These are phyloP conservation scores for Pseudofabraea citricarpa DNA, from an alignment of 2,329 filamentous ascomycete species.

Conservation along the genomic window DNA sequence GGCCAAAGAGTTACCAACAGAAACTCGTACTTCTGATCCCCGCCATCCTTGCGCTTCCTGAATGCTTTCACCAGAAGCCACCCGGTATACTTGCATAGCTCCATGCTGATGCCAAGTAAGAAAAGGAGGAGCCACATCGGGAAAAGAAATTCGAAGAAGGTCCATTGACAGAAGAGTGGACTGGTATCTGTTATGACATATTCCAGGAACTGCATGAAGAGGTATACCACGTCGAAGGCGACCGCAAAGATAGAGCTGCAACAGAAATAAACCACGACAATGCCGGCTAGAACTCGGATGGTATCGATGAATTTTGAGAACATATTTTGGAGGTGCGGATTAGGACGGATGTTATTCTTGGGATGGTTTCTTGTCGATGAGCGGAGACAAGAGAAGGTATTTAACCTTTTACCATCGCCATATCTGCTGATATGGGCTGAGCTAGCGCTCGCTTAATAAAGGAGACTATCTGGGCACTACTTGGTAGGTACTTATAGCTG, in stretches of 20 bases:
- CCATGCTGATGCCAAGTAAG: constrained; percentile 7
- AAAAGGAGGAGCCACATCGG: constrained; percentile 6
- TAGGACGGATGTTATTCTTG: constrained; percentile 2
- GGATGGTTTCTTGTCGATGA: constrained; percentile 4
- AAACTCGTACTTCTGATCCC: constrained; percentile 6
- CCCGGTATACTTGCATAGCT: constrained; percentile 6
- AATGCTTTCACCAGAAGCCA: constrained; percentile 7
- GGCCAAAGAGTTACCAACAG: constrained; percentile 3
- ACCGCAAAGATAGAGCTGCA: constrained; percentile 6
- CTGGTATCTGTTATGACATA: constrained; percentile 5
- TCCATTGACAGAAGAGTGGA: constrained; percentile 5
- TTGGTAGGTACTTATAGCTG: neutral
- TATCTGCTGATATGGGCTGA: too few species aligned
- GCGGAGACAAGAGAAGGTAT: neutral
- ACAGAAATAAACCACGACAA: constrained; percentile 5
- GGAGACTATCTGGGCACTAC: neutral
- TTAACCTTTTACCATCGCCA: constrained; percentile 1
- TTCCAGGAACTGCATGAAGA: constrained; percentile 5
- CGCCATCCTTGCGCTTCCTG: constrained; percentile 7
- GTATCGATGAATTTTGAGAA: constrained; percentile 7
- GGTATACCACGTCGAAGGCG: constrained; percentile 4
- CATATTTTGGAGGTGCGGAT: constrained; percentile 7
- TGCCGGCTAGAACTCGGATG: constrained; percentile 4
- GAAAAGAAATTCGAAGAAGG: constrained; percentile 3
- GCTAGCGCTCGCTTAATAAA: neutral